Percentiles rank a stretch among this genome's conserved stretches.
Conservation (phyloP, 257 asterid species). For the Solanum stenotomum region DNA sequence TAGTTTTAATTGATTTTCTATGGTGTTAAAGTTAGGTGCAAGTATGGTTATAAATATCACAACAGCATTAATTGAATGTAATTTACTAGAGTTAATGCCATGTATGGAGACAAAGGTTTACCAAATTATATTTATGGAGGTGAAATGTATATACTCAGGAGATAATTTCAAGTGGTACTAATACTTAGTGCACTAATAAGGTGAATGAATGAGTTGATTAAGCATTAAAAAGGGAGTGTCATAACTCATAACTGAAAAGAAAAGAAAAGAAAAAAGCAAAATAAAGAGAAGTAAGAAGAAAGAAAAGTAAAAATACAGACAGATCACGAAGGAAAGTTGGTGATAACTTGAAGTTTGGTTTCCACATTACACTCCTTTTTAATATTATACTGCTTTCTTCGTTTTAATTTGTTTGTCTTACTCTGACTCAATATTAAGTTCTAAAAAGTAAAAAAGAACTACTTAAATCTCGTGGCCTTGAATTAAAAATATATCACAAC, state of each 20-base stretch:
- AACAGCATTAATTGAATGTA: neutral
- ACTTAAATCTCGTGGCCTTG: too few relatives aligned
- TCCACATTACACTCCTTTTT: neutral
- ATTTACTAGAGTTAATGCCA: neutral
- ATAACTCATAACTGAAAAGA: neutral
- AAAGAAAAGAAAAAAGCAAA: neutral
- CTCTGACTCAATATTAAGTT: too few relatives aligned
- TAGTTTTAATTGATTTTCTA: neutral
- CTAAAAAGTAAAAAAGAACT: neutral
- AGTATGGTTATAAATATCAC: neutral
- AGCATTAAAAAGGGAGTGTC: neutral
- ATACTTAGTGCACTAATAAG: neutral
- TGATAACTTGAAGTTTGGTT: slow-evolving; percentile 11
- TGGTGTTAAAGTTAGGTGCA: neutral
- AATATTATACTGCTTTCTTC: neutral
- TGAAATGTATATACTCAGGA: neutral
- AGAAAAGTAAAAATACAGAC: slow-evolving; percentile 3
- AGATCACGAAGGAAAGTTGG: slow-evolving; percentile 9
- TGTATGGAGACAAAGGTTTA: neutral
- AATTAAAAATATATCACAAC: neutral
- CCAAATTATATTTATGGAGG: neutral
- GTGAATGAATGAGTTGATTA: neutral
- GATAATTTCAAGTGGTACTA: neutral
- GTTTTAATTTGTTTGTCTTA: neutral
- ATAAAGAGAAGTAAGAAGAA: neutral